These are phyloP conservation scores for Russula sp. DNA, from an alignment of 768 basidiomycete species.

Conservation along the genomic window DNA sequence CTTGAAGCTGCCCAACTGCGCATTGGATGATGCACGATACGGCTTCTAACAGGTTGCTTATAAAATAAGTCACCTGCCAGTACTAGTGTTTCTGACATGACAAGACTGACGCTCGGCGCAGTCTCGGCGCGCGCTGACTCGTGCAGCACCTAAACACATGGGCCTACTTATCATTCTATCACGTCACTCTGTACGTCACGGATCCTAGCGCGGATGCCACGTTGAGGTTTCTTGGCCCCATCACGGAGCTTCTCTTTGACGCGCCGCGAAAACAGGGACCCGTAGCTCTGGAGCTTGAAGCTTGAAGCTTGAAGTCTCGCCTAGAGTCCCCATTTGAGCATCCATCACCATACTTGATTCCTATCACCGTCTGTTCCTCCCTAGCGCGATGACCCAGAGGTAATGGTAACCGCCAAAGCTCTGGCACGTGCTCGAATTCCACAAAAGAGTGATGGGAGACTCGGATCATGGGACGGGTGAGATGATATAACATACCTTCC, in stretches of 20 bases:
- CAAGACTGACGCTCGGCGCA: too few relatives aligned
- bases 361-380: background rate
- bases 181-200: too few relatives aligned
- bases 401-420: background rate
- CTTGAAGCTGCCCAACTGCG: background rate
- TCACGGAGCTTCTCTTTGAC: slow-evolving; percentile 44
- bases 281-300: slow-evolving; percentile 30
- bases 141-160: too few relatives aligned
- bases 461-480: slow-evolving; percentile 13
- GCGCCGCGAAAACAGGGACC: slow-evolving; percentile 44
- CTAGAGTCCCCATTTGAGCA: slow-evolving; percentile 1
- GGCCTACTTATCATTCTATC: too few relatives aligned
- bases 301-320: too few relatives aligned
- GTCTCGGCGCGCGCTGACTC: too few relatives aligned
- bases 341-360: background rate
- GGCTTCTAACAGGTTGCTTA: slow-evolving; percentile 8
- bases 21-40: background rate
- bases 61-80: too few relatives aligned
- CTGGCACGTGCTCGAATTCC: slow-evolving; percentile 9
- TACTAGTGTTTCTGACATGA: too few relatives aligned
- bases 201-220: slow-evolving; percentile 15
- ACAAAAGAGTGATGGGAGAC: too few relatives aligned
- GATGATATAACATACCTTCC: background rate
- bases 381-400: background rate
- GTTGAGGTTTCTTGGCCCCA: slow-evolving; percentile 14